A percentile compares a stretch with the other conserved stretches of the same genome.
Conservation (phyloP, 176 grass and related monocot genomes). For the Oryza rufipogon region DNA sequence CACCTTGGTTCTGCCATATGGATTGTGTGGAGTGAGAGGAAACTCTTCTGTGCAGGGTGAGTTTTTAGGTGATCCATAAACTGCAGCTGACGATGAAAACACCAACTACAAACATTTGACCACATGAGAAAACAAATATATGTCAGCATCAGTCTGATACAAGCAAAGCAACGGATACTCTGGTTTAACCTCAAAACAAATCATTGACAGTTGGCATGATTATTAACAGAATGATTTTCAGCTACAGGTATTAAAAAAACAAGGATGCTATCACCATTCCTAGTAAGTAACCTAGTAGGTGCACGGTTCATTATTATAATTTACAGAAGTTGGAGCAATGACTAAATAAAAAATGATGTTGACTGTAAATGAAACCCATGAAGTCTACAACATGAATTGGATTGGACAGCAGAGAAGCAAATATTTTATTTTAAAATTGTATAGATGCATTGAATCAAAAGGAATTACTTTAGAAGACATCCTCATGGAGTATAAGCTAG, state of each 20-base stretch:
- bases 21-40: constrained; percentile 82
- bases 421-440: neutral
- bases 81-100: constrained; percentile 95
- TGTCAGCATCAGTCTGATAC: constrained; percentile 24
- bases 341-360: neutral
- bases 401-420: neutral
- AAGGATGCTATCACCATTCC: constrained; percentile 2
- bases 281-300: neutral
- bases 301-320: neutral
- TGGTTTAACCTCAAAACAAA: constrained; percentile 33
- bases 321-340: neutral
- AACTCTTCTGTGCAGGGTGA: constrained; percentile 94
- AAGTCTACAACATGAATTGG: constrained; percentile 2
- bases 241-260: constrained; percentile 11
- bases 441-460: constrained; percentile 11
- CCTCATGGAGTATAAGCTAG: constrained; percentile 8
- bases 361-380: constrained; percentile 1
- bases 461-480: neutral
- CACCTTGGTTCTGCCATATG: constrained; percentile 96
- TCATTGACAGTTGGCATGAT: neutral
- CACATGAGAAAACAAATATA: constrained; percentile 6
- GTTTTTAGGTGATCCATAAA: constrained; percentile 89
- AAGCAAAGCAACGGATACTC: constrained; percentile 14
- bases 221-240: neutral
- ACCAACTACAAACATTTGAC: constrained; percentile 78